phyloP scores from a whole-genome alignment of 1,284 basidiomycete genomes.

The Irpex lacteus region DNA sequence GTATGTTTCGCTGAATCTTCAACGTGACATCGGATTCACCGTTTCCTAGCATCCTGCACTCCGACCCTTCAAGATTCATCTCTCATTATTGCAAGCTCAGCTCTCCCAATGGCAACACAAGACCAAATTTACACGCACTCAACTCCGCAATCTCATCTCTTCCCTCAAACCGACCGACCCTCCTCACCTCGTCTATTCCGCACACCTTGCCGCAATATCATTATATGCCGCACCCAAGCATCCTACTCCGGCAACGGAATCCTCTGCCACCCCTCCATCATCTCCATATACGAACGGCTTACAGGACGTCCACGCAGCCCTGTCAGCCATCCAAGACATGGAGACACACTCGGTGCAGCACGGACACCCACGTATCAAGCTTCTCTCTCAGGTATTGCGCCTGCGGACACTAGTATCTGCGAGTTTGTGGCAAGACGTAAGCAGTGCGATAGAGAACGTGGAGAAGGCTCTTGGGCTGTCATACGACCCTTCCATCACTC shows the following conservation, averaged over 20 bases:
- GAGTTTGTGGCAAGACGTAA: slow-evolving; percentile 50
- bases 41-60: slow-evolving; percentile 55
- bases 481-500: slow-evolving; percentile 28
- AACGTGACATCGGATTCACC: neutral
- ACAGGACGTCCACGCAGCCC: slow-evolving; percentile 38
- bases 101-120: slow-evolving; percentile 53
- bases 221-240: slow-evolving; percentile 33
- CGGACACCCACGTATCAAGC: slow-evolving; percentile 40
- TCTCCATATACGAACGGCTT: slow-evolving; percentile 22
- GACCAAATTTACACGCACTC: slow-evolving; percentile 52
- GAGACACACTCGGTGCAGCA: slow-evolving; percentile 37
- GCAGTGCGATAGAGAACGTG: slow-evolving; percentile 38
- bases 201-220: slow-evolving; percentile 52
- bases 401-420: slow-evolving; percentile 50
- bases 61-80: slow-evolving; percentile 51
- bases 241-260: slow-evolving; percentile 11
- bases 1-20: slow-evolving; percentile 28
- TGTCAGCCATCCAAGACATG: slow-evolving; percentile 42
- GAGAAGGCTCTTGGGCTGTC: slow-evolving; percentile 45
- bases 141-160: slow-evolving; percentile 51
- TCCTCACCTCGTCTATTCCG: slow-evolving; percentile 48
- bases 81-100: slow-evolving; percentile 58
- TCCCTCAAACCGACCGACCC: slow-evolving; percentile 46
- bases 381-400: slow-evolving; percentile 48
- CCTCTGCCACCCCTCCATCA: slow-evolving; percentile 4